Conservation (phyloP, 2,329 filamentous ascomycete genomes). For the Emergomyces africanus region DNA sequence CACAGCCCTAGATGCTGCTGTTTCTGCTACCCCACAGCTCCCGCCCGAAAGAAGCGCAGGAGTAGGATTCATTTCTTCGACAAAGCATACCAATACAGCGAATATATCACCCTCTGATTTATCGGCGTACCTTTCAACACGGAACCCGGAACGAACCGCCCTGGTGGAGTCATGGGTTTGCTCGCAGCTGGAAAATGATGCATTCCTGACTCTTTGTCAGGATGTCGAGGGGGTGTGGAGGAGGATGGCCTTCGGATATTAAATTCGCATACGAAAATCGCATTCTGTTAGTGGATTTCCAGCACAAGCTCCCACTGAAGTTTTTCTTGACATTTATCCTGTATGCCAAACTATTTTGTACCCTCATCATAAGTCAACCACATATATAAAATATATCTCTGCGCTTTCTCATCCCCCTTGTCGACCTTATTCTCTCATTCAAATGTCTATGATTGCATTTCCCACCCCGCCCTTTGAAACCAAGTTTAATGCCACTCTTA, state of each 20-base stretch:
- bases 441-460: neutral
- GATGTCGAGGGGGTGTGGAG: conserved; percentile 30
- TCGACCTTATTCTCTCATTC: neutral
- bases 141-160: conserved; percentile 20
- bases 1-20: neutral
- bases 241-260: conserved; percentile 26
- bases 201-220: conserved; percentile 27
- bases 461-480: neutral
- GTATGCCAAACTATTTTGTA: neutral
- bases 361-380: neutral
- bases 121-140: conserved; percentile 18
- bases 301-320: neutral
- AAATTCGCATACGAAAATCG: neutral
- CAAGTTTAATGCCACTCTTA: neutral
- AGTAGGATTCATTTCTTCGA: neutral
- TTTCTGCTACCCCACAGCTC: neutral
- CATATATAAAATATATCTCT: neutral
- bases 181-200: conserved; percentile 27
- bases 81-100: neutral
- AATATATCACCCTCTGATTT: conserved; percentile 15
- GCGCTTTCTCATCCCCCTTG: too few relatives aligned
- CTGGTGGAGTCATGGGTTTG: conserved; percentile 31
- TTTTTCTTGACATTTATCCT: neutral
- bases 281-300: neutral
- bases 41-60: neutral